Conservation (phyloP, 2,329 filamentous ascomycete genomes). For the Penicillium brasilianum region DNA sequence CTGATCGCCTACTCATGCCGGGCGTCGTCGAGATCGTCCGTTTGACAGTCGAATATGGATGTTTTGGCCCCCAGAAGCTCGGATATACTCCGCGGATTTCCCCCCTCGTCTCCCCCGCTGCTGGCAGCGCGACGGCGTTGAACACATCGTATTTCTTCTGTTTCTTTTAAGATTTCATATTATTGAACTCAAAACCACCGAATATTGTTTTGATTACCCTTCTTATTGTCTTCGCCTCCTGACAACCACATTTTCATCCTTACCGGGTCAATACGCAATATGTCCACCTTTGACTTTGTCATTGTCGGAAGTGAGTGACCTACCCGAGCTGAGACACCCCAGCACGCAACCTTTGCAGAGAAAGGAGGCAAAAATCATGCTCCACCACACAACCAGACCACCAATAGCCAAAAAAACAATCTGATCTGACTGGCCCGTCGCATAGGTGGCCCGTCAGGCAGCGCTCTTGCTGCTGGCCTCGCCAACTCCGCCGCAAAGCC, state of each 20-base stretch:
- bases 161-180: not conserved
- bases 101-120: not conserved
- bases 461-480: conserved; percentile 59
- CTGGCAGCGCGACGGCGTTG: not conserved
- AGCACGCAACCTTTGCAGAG: not conserved
- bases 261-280: not conserved
- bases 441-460: conserved; percentile 59
- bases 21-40: not conserved
- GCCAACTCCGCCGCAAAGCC: conserved; percentile 55
- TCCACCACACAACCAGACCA: not conserved
- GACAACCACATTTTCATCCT: not conserved
- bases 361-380: not conserved
- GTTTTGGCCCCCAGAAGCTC: not conserved
- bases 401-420: not conserved
- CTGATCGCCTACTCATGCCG: not conserved
- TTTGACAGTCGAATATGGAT: not conserved
- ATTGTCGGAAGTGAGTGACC: not conserved
- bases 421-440: not conserved
- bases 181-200: not conserved
- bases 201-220: not conserved
- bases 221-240: not conserved
- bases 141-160: not conserved
- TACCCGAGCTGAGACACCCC: not conserved
- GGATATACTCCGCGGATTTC: not conserved
- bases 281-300: not conserved